Conservation (phyloP, 495 filamentous ascomycete species). For the Pseudevernia furfuracea region DNA sequence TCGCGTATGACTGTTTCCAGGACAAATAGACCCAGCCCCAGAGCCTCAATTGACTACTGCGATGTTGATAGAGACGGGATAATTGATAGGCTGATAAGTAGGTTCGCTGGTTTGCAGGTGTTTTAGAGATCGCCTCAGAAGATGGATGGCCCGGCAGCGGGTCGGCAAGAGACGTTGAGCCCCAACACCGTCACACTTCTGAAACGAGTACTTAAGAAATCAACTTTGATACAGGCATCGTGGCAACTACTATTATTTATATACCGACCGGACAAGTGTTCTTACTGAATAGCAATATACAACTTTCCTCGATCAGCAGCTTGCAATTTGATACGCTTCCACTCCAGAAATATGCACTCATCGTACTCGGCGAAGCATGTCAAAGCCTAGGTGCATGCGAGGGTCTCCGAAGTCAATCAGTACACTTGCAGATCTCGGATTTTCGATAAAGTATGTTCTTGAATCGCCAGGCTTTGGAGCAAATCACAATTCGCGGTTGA, state of each 20-base stretch:
- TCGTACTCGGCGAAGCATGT: conserved; percentile 1
- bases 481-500: conserved; percentile 3
- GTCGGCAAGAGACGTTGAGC: not conserved
- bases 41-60: not conserved
- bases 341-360: not conserved
- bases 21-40: not conserved
- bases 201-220: not conserved
- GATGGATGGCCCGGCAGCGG: not conserved
- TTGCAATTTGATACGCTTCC: not conserved
- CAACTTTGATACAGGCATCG: not conserved
- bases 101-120: too few relatives aligned
- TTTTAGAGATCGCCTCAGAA: not conserved
- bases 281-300: not conserved
- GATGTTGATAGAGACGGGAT: not conserved
- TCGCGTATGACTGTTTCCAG: not conserved
- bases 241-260: not conserved
- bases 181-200: not conserved
- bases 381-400: not conserved
- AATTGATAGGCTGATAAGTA: too few relatives aligned
- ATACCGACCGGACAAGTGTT: too few relatives aligned
- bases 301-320: not conserved
- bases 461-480: not conserved
- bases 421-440: not conserved
- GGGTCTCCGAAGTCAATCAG: not conserved
- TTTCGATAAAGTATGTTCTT: conserved; percentile 4